phyloP scores from a whole-genome alignment of 768 basidiomycete species.

The Hortiboletus campestris region DNA sequence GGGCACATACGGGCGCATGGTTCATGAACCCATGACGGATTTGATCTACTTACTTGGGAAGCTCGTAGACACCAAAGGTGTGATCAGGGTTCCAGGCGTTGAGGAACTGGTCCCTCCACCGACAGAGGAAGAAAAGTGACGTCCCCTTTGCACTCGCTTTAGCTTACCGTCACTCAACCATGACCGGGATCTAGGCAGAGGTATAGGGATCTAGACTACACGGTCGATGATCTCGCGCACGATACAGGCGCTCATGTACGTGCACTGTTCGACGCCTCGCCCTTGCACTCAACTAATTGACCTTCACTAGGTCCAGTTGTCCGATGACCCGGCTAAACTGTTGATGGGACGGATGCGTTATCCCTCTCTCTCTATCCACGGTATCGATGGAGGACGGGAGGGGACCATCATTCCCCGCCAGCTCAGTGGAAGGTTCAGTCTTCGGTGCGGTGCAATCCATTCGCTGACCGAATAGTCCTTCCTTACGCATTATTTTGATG shows the following conservation, averaged over 20 bases:
- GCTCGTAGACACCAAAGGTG: constrained; percentile 59
- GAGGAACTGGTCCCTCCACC: constrained; percentile 74
- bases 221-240: background rate
- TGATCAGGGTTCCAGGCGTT: constrained; percentile 61
- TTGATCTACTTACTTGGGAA: constrained; percentile 73
- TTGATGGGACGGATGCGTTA: constrained; percentile 8
- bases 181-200: too few relatives aligned
- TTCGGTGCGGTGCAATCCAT: background rate
- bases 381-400: background rate
- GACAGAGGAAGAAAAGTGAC: constrained; percentile 43
- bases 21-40: constrained; percentile 89
- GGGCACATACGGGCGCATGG: constrained; percentile 73
- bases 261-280: background rate
- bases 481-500: background rate
- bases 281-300: background rate
- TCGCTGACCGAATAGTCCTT: background rate
- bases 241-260: constrained; percentile 1
- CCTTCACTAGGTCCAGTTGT: constrained; percentile 1
- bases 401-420: constrained; percentile 1
- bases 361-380: constrained; percentile 5
- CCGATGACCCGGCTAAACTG: background rate
- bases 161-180: too few relatives aligned
- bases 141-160: too few relatives aligned
- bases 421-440: background rate
- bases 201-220: too few relatives aligned